Base-by-base conservation (phyloP, 805 yeast species). In the Cyberlindnera veronae region DNA sequence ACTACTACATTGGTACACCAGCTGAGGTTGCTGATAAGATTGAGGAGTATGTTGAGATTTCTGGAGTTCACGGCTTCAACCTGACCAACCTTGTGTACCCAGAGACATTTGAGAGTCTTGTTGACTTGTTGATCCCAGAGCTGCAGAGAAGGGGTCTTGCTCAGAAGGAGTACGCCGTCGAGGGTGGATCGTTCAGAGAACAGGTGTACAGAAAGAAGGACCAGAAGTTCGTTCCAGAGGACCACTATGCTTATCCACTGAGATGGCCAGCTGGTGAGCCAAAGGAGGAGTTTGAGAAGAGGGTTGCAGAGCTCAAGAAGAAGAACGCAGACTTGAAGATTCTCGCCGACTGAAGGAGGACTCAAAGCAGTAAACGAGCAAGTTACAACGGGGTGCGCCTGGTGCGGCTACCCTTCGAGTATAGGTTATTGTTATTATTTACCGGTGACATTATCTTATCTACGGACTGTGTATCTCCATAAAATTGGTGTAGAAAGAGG, bases 21-120 rank as follows among this genome's bases (percentile, higher is more conserved):
- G 46, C 48, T 30, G 64, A 64, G 38, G 71, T 70, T 26, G 72
- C 71, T 10, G 71, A 70, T 44, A 57, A 61, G 35, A 58, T 69
- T 30, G 70, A 67, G 46, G 51, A 57, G 29, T 70, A 69, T 64
- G 65, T 65, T 14, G 69, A 65, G 7, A 51, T 51, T 14, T 58
- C 69, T 6, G 67, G 60, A 31, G 60, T 69, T 20, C 73, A 70
- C 38, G 74, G 74, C 1, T 69, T 70, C 54, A 69, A 69, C 43
- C 50, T 69, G 29, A 55, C 67, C 6, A 64, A 69, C 47, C 57
- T 68, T 17, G 57, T 67, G 14, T 51, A 56, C 30, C 74, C 74
- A 19, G 71, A 65, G 18, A 54, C 69, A 6, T 69, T 65, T 46
- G 69, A 68, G 47, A 64, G 62, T 12, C 49, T 68, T 31, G 67